Evolutionary conservation across 352 stramenopile genomes (phyloP), one percentile per base, ranked within the genome.

Genomic region (Pythium aristosporum): DNA sequence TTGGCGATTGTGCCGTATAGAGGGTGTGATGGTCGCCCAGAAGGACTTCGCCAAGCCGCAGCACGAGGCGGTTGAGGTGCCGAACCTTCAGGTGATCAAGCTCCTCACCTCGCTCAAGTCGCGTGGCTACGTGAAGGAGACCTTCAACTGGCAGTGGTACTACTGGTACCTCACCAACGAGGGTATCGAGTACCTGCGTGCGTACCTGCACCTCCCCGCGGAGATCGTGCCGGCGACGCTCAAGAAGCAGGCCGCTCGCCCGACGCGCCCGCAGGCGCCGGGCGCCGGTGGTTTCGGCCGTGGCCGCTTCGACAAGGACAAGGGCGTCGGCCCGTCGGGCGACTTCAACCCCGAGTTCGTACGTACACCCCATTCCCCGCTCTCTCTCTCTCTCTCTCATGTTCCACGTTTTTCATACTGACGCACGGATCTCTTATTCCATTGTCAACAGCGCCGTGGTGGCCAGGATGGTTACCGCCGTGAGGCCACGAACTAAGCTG

Each of bases 141-240:
- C 97, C 60, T 99, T 99, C 91, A 98, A 96, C 77, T 99, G 98
- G 98, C 97, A 99, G 83, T 98, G 98, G 86, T 98, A 98, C 80
- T 99, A 99, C 94, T 99, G 96, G 87, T 99, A 99, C 89, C 87
- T 99, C 53, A 99, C 97, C 49, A 96, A 97, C 72, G 96, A 99
- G 74, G 98, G 98, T 69, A 98, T 99, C 74, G 96, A 99, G 72
- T 99, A 99, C 90, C 89, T 99, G 7, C 88, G 97, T 64, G 88
- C 95, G 63, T 99, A 99, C 87, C 77, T 99, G 63, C 96, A 98
- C 75, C 81, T 99, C 53, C 97, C 98, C 58, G 87, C 94, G 44
- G 97, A 99, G 84, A 99, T 99, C 85, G 97, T 99, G 50, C 98
- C 98, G 63, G 92, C 91, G 48, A 99, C 98, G 63, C 92, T 99